Conservation (phyloP, 106 monocot genomes). For the Acorus gramineus region DNA sequence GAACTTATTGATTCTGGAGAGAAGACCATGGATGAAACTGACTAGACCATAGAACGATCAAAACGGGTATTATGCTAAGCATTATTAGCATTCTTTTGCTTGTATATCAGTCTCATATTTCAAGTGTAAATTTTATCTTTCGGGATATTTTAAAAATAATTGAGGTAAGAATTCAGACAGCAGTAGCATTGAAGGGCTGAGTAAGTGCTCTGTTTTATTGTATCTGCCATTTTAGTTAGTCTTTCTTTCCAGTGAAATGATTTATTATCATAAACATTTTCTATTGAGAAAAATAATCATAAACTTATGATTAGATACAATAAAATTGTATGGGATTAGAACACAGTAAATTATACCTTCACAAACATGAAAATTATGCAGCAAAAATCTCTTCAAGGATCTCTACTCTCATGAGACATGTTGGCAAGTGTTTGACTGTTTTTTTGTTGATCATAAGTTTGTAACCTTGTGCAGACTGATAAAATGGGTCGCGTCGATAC, state of each 20-base stretch:
- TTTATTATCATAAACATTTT: too few species aligned
- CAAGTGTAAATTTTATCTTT: conserved; percentile 5
- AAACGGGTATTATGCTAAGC: conserved; percentile 41
- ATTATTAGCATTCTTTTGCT: neutral
- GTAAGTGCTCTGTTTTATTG: conserved; percentile 24
- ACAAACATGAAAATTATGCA: too few species aligned
- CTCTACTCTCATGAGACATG: too few species aligned
- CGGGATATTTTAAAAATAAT: conserved; percentile 91
- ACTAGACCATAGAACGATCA: conserved; percentile 87
- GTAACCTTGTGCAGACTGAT: conserved; percentile 46
- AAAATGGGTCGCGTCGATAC: conserved; percentile 94
- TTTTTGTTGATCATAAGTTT: too few species aligned
- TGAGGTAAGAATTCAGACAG: conserved; percentile 90
- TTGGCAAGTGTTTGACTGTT: too few species aligned
- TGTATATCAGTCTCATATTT: neutral
- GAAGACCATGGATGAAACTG: conserved; percentile 84
- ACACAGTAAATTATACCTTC: too few species aligned
- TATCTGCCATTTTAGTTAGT: neutral
- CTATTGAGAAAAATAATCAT: too few species aligned
- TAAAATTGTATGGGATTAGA: too few species aligned
- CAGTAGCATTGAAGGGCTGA: conserved; percentile 66
- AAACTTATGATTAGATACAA: too few species aligned
- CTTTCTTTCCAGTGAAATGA: too few species aligned
- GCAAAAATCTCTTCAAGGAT: too few species aligned
- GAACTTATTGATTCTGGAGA: conserved; percentile 69